Evolutionary conservation across 495 filamentous ascomycete genomes (phyloP).

Genomic region (Daldinia childiae): DNA sequence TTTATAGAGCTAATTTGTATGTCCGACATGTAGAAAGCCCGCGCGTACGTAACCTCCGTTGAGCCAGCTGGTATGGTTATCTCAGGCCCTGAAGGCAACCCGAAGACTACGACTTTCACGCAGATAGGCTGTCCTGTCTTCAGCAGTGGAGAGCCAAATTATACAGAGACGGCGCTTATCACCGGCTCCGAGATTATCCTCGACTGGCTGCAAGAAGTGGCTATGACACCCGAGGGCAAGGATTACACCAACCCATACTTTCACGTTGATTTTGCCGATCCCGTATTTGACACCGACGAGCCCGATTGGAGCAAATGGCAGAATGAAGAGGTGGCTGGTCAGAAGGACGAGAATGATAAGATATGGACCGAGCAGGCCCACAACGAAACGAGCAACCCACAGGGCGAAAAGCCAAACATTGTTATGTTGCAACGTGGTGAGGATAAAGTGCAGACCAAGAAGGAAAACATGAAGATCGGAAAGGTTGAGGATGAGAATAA

Average conservation of each 20-base stretch:
- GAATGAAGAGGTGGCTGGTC: background rate
- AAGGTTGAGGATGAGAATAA: constrained; percentile 11
- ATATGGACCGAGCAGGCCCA: background rate
- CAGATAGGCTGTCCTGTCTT: constrained; percentile 57
- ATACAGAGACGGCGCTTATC: constrained; percentile 53
- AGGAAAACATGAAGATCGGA: background rate
- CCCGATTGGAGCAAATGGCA: constrained; percentile 16
- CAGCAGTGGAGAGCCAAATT: constrained; percentile 52
- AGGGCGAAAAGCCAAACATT: background rate
- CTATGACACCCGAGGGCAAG: constrained; percentile 31
- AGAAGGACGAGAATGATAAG: constrained; percentile 6
- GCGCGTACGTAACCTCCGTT: constrained; percentile 67
- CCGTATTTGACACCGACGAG: constrained; percentile 3
- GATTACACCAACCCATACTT: constrained; percentile 49
- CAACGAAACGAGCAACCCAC: background rate
- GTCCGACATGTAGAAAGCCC: constrained; percentile 56
- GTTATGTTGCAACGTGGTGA: background rate
- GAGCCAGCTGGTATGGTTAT: constrained; percentile 60
- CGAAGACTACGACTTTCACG: constrained; percentile 41
- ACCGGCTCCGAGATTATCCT: constrained; percentile 49
- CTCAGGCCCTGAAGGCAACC: constrained; percentile 55
- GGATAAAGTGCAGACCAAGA: background rate
- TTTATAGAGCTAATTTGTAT: background rate
- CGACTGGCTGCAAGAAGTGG: constrained; percentile 58
- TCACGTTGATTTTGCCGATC: constrained; percentile 32